These are phyloP conservation scores for sunflower (Helianthus annuus) DNA, from an alignment of 129 eudicot genomes.

Conservation along the genomic window DNA sequence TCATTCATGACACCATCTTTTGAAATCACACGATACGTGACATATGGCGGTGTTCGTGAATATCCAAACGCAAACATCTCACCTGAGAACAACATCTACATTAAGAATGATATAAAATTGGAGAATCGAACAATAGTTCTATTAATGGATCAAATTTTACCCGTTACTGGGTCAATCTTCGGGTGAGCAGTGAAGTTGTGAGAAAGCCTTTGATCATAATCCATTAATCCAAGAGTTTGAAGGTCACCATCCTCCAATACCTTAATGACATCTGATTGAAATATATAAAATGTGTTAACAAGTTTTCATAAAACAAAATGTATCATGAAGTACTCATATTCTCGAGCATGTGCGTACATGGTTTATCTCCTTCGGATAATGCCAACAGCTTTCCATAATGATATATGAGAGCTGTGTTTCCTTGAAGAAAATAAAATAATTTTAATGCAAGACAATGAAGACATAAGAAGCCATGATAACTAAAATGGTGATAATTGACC, in stretches of 20 bases:
- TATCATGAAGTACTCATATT: conserved; percentile 14
- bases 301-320: not conserved
- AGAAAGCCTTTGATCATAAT: conserved; percentile 86
- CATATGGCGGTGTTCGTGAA: conserved; percentile 66
- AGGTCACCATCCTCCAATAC: conserved; percentile 97
- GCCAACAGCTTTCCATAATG: conserved; percentile 95
- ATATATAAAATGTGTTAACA: not conserved
- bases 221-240: conserved; percentile 92
- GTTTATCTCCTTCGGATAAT: conserved; percentile 92
- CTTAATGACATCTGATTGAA: conserved; percentile 64
- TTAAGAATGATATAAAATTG: no score
- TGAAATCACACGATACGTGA: conserved; percentile 87
- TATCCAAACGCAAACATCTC: conserved; percentile 99
- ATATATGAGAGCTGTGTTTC: conserved; percentile 88
- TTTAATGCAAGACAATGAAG: not conserved
- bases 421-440: conserved; percentile 39
- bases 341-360: conserved; percentile 46
- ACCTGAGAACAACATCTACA: conserved; percentile 45
- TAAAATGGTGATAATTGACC: not conserved
- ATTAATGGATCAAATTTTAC: conserved; percentile 37
- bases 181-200: conserved; percentile 98
- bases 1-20: conserved; percentile 88
- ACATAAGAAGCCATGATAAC: conserved; percentile 13
- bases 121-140: not conserved
- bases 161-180: conserved; percentile 94